Percentiles rank a stretch among this genome's conserved stretches.
These are phyloP conservation scores for Cladosporium phlei DNA, from an alignment of 2,329 filamentous ascomycete species.

Conservation along the genomic window DNA sequence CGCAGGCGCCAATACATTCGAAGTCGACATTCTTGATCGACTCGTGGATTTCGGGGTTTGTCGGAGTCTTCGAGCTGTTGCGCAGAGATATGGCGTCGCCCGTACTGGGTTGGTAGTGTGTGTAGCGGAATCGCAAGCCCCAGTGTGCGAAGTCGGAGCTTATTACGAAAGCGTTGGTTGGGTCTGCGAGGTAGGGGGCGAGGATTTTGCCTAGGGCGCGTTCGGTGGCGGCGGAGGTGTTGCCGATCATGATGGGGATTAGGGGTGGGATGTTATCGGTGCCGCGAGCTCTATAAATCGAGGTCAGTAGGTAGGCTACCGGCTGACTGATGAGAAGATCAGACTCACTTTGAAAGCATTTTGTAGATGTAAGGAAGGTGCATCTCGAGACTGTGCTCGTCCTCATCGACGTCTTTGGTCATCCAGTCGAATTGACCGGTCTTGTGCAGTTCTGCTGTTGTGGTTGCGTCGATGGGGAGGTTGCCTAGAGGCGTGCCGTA, in stretches of 20 bases:
- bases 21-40: slow-evolving; percentile 77
- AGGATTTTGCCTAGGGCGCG: slow-evolving; percentile 64
- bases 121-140: slow-evolving; percentile 80
- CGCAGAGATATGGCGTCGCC: slow-evolving; percentile 40
- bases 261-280: slow-evolving; percentile 66
- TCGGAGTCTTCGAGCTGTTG: slow-evolving; percentile 39
- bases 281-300: slow-evolving; percentile 28
- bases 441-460: slow-evolving; percentile 48
- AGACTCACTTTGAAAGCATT: slow-evolving; percentile 51
- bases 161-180: slow-evolving; percentile 75
- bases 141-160: slow-evolving; percentile 98
- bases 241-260: slow-evolving; percentile 81
- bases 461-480: slow-evolving; percentile 58
- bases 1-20: slow-evolving; percentile 77
- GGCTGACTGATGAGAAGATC: slow-evolving; percentile 5
- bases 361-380: slow-evolving; percentile 92
- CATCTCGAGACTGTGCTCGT: slow-evolving; percentile 94
- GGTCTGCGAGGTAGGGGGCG: slow-evolving; percentile 70
- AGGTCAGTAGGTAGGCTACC: not conserved
- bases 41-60: slow-evolving; percentile 65
- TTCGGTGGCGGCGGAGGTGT: slow-evolving; percentile 63
- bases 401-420: slow-evolving; percentile 61
- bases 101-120: slow-evolving; percentile 61
- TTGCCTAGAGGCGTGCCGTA: slow-evolving; percentile 73
- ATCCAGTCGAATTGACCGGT: slow-evolving; percentile 62